Evolutionary conservation across 2,329 filamentous ascomycete species (phyloP).

Genomic region (Phyllosticta ampelicida): DNA sequence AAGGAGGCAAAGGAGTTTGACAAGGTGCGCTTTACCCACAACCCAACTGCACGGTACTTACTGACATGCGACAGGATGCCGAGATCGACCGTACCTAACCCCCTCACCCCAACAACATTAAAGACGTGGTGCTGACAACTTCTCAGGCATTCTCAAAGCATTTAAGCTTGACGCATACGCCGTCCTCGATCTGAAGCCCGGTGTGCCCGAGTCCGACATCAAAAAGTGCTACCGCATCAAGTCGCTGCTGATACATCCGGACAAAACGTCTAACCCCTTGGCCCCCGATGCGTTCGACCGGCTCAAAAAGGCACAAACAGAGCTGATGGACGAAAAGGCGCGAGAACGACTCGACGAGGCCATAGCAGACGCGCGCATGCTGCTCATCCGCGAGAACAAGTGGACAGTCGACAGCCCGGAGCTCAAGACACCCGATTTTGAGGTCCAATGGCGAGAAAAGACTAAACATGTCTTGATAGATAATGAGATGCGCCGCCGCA

Average conservation of each 20-base stretch:
- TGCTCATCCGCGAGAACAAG: constrained; percentile 88
- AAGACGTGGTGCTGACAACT: not conserved
- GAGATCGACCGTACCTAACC: constrained; percentile 64
- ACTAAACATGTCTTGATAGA: constrained; percentile 82
- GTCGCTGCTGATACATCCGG: constrained; percentile 96
- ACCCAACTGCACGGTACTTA: not conserved
- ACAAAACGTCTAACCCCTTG: constrained; percentile 85
- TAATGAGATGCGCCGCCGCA: constrained; percentile 72
- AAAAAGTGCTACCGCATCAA: constrained; percentile 91
- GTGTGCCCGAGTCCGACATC: constrained; percentile 92
- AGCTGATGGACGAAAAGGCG: constrained; percentile 89
- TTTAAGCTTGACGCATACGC: constrained; percentile 83
- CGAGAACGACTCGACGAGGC: constrained; percentile 81
- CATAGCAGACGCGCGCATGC: constrained; percentile 89
- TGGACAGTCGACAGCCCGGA: constrained; percentile 84
- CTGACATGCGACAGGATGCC: constrained; percentile 55
- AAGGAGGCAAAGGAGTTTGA: constrained; percentile 81
- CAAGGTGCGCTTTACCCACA: constrained; percentile 47
- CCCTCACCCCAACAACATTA: not conserved
- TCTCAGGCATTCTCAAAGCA: constrained; percentile 60
- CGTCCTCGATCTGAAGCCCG: constrained; percentile 88
- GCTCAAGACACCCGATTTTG: constrained; percentile 73
- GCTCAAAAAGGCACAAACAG: constrained; percentile 85
- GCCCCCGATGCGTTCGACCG: constrained; percentile 95
- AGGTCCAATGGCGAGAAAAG: constrained; percentile 80